phyloP scores from a whole-genome alignment of 176 grass and related monocot species.

The Triticum timopheevii region DNA sequence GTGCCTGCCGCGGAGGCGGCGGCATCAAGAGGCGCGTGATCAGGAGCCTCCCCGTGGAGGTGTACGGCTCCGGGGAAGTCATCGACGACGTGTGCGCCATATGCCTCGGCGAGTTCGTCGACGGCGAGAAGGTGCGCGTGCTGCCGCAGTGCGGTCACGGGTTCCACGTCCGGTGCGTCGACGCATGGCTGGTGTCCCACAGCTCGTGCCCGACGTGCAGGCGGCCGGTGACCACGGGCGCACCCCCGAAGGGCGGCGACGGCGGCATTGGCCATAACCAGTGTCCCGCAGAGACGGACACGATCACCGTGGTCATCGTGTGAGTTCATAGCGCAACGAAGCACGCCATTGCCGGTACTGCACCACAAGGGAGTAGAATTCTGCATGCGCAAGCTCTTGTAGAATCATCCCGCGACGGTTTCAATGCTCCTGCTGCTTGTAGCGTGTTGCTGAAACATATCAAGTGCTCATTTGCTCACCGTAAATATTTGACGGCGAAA shows the following conservation, averaged over 20 bases:
- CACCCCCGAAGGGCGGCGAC: neutral
- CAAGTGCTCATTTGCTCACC: neutral
- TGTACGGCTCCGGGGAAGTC: constrained; percentile 32
- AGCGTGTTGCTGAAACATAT: neutral
- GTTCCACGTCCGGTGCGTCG: constrained; percentile 74
- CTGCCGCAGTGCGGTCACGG: constrained; percentile 63
- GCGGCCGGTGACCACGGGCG: constrained; percentile 4
- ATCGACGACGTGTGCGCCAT: constrained; percentile 66
- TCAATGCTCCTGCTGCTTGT: neutral
- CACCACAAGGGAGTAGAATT: neutral
- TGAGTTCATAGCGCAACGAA: neutral
- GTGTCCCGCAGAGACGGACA: neutral
- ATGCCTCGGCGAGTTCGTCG: constrained; percentile 76
- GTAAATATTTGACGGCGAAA: neutral
- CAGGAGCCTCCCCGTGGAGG: constrained; percentile 60
- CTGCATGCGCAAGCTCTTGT: neutral
- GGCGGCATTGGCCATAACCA: neutral
- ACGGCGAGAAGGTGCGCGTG: constrained; percentile 73
- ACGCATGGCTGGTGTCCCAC: constrained; percentile 62
- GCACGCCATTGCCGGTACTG: neutral
- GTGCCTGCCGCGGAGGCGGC: too few species aligned
- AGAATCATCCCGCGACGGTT: constrained; percentile 18
- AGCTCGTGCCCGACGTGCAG: constrained; percentile 77
- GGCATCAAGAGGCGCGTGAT: constrained; percentile 64
- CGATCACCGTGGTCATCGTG: constrained; percentile 24